Evolutionary conservation across 495 filamentous ascomycete genomes (phyloP).

Genomic region (Hypoxylon intermedium): DNA sequence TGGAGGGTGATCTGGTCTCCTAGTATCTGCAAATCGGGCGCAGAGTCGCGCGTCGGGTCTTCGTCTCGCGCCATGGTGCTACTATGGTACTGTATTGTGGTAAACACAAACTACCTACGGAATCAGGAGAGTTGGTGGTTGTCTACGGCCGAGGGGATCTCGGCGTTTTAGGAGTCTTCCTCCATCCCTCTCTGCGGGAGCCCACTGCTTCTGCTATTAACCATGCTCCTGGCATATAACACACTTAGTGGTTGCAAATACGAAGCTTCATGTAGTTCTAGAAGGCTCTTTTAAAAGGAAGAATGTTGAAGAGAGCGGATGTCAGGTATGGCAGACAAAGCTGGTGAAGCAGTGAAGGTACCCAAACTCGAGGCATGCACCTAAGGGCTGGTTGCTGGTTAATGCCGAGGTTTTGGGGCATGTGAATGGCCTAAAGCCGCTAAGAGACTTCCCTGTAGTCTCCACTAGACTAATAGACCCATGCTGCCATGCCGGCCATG

Average conservation of each 20-base stretch:
- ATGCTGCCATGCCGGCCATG: too few species aligned
- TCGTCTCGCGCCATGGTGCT: slow-evolving; percentile 46
- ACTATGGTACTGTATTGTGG: slow-evolving; percentile 16
- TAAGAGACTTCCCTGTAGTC: not conserved
- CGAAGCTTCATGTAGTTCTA: not conserved
- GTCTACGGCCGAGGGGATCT: slow-evolving; percentile 27
- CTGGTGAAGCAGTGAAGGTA: not conserved
- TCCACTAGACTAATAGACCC: not conserved
- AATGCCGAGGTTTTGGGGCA: slow-evolving; percentile 31
- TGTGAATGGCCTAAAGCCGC: slow-evolving; percentile 30
- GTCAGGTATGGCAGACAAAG: not conserved
- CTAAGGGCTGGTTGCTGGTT: not conserved
- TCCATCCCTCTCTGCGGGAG: too few species aligned
- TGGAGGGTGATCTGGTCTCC: slow-evolving; percentile 81
- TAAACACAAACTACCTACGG: slow-evolving; percentile 16
- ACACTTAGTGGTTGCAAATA: too few species aligned
- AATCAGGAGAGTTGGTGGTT: slow-evolving; percentile 3
- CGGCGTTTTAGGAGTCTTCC: slow-evolving; percentile 10
- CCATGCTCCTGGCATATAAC: too few species aligned
- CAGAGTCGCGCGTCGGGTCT: slow-evolving; percentile 56
- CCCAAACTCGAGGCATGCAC: too few species aligned
- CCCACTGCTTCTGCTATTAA: too few species aligned
- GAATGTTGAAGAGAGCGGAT: too few species aligned
- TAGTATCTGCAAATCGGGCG: slow-evolving; percentile 83
- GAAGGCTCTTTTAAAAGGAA: too few species aligned